These are phyloP conservation scores for Ilyonectria mors-panacis DNA, from an alignment of 2,329 filamentous ascomycete genomes.

Conservation along the genomic window DNA sequence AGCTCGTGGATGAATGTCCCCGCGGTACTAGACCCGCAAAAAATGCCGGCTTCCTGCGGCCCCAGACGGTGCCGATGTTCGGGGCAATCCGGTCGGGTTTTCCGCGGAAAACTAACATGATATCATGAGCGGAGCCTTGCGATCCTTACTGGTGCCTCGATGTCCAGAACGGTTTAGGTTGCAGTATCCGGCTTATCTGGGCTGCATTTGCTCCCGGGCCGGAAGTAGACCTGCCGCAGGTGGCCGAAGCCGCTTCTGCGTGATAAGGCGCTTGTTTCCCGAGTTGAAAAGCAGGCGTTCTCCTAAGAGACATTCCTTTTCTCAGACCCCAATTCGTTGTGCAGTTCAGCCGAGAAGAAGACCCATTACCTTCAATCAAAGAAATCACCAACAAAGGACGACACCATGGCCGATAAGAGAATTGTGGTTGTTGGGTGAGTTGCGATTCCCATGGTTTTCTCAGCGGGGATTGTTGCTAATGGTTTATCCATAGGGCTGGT, in stretches of 20 bases:
- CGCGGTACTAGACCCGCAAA: slow-evolving; percentile 19
- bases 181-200: not conserved
- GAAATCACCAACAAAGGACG: not conserved
- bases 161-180: not conserved
- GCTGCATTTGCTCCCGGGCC: not conserved
- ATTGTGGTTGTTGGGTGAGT: slow-evolving; percentile 28
- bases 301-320: not conserved
- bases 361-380: not conserved
- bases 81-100: slow-evolving; percentile 13
- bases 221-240: slow-evolving; percentile 1
- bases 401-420: slow-evolving; percentile 18
- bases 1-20: slow-evolving; percentile 15
- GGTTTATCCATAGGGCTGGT: slow-evolving; percentile 11
- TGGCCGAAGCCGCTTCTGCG: slow-evolving; percentile 20
- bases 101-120: slow-evolving; percentile 17
- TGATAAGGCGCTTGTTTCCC: slow-evolving; percentile 13
- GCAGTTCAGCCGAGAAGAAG: not conserved
- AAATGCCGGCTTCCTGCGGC: slow-evolving; percentile 9
- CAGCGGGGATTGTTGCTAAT: not conserved
- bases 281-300: not conserved
- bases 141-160: not conserved
- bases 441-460: not conserved
- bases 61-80: not conserved
- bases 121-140: slow-evolving; percentile 3
- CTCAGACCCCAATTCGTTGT: not conserved